Evolutionary conservation across 306 rosid species (phyloP).

Genomic region (Vicia villosa): DNA sequence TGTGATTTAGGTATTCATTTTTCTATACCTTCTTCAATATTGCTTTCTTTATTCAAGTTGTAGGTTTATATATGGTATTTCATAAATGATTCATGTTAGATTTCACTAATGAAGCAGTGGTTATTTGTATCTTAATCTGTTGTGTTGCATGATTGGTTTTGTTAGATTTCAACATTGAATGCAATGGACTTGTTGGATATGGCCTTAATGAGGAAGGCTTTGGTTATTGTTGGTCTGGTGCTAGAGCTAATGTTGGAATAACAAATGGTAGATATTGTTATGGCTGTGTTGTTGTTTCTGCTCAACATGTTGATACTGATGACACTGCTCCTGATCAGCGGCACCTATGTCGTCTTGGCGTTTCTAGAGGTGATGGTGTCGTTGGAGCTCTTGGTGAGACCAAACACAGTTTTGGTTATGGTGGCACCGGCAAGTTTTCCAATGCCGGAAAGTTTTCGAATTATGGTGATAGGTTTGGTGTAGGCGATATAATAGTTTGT

Average conservation of each 20-base stretch:
- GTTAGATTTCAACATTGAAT: slow-evolving; percentile 50
- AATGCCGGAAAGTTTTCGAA: slow-evolving; percentile 42
- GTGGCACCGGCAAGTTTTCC: slow-evolving; percentile 55
- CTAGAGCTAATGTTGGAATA: slow-evolving; percentile 56
- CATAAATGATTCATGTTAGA: too few relatives aligned
- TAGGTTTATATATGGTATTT: background rate
- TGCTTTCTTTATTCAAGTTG: too few relatives aligned
- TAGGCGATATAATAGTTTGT: slow-evolving; percentile 60
- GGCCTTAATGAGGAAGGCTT: slow-evolving; percentile 56
- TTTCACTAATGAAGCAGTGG: too few relatives aligned
- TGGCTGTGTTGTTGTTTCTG: slow-evolving; percentile 52
- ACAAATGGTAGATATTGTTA: slow-evolving; percentile 56
- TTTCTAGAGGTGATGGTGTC: slow-evolving; percentile 53
- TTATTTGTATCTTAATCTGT: too few relatives aligned
- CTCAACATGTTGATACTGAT: slow-evolving; percentile 45
- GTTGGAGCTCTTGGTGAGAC: slow-evolving; percentile 65
- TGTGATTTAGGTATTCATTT: slow-evolving; percentile 29
- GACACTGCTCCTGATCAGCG: slow-evolving; percentile 46
- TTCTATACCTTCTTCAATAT: too few relatives aligned
- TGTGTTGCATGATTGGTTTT: background rate
- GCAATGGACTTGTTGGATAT: slow-evolving; percentile 36
- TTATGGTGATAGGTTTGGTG: slow-evolving; percentile 58
- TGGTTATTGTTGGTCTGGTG: slow-evolving; percentile 70
- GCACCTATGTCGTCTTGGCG: slow-evolving; percentile 55
- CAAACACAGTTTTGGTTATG: slow-evolving; percentile 54